Evolutionary conservation across 1,284 basidiomycete genomes (phyloP).

Genomic region (Schizophyllum amplum): DNA sequence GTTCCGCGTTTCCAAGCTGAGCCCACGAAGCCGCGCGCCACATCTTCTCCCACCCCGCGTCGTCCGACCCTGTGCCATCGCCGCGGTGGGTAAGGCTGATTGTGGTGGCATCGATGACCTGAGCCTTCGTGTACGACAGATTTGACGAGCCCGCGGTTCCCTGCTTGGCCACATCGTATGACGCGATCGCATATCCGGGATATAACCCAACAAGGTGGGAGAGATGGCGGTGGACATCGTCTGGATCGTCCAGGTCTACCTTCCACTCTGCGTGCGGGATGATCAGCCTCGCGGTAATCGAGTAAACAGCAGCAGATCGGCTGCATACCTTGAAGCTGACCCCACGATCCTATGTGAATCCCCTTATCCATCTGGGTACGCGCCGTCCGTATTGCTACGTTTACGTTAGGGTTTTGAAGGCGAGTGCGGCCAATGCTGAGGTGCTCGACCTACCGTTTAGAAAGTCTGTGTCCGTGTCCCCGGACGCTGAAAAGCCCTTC

Average conservation of each 20-base stretch:
- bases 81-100: constrained; percentile 60
- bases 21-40: constrained; percentile 73
- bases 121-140: constrained; percentile 26
- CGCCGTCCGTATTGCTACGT: constrained; percentile 28
- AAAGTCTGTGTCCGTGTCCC: constrained; percentile 55
- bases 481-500: constrained; percentile 57
- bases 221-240: constrained; percentile 65
- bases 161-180: constrained; percentile 43
- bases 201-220: constrained; percentile 70
- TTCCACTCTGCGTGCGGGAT: constrained; percentile 55
- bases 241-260: constrained; percentile 55
- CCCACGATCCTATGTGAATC: constrained; percentile 65
- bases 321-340: constrained; percentile 63
- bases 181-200: constrained; percentile 61
- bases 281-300: not conserved
- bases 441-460: constrained; percentile 36
- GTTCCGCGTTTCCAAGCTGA: constrained; percentile 48
- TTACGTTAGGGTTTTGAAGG: constrained; percentile 30
- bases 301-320: not conserved
- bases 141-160: not conserved
- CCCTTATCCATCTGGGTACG: constrained; percentile 64
- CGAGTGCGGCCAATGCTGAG: not conserved
- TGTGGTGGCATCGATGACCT: constrained; percentile 48
- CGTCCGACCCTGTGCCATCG: constrained; percentile 64
- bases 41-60: constrained; percentile 72